phyloP scores from a whole-genome alignment of 352 stramenopile genomes.

The Plasmopara viticola region DNA sequence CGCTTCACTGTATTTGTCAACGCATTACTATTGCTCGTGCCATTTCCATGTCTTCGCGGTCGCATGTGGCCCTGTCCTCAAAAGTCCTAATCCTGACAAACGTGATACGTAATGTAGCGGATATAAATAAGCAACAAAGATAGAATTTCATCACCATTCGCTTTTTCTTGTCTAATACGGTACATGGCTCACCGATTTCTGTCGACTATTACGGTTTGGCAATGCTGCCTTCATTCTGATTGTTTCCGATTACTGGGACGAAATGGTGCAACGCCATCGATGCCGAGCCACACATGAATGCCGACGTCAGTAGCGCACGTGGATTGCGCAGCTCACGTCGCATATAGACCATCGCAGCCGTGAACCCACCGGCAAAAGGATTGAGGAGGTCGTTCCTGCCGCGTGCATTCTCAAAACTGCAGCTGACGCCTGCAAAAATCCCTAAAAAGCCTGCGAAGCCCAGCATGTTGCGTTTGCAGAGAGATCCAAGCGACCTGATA shows the following conservation, averaged over 20 bases:
- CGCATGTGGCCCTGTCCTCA: too few relatives aligned
- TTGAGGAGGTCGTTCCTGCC: constrained; percentile 56
- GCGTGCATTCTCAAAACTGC: constrained; percentile 54
- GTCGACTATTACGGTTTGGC: too few relatives aligned
- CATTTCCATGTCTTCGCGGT: too few relatives aligned
- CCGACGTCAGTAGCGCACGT: constrained; percentile 31
- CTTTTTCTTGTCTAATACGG: too few relatives aligned
- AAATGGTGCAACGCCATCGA: constrained; percentile 61
- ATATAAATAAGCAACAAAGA: too few relatives aligned
- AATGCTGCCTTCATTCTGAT: constrained; percentile 3
- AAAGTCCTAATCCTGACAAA: too few relatives aligned
- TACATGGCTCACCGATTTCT: too few relatives aligned
- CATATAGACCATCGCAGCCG: constrained; percentile 45
- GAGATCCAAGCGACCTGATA: constrained; percentile 18
- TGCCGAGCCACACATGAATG: constrained; percentile 41
- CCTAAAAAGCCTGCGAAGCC: constrained; percentile 69
- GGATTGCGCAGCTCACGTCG: constrained; percentile 41
- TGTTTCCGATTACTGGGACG: constrained; percentile 23
- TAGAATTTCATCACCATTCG: too few relatives aligned
- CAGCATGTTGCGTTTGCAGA: constrained; percentile 51
- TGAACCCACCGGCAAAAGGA: constrained; percentile 60
- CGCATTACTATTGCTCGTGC: too few relatives aligned
- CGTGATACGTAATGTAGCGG: too few relatives aligned
- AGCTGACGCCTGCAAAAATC: constrained; percentile 68
- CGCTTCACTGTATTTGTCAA: too few relatives aligned